A percentile compares a stretch with the other conserved stretches of the same genome.
Conservation (phyloP, 345 rosid genomes). For the Acer saccharum region DNA sequence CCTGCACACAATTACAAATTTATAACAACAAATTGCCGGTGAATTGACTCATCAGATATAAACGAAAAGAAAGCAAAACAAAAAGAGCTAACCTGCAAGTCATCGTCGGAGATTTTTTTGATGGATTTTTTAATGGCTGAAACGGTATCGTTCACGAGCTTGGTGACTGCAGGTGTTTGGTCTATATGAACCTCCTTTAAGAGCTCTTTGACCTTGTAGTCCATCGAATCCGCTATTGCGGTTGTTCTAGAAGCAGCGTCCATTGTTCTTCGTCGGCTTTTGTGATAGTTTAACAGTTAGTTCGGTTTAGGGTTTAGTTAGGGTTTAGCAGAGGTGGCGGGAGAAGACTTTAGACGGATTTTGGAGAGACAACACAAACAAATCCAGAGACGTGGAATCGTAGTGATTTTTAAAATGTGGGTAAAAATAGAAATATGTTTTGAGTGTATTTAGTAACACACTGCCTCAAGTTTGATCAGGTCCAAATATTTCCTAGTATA, state of each 20-base stretch:
- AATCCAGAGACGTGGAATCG: neutral
- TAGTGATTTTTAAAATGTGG: too few relatives aligned
- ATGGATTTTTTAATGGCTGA: constrained; percentile 48
- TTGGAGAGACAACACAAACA: neutral
- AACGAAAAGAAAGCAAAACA: neutral
- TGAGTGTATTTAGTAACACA: too few relatives aligned
- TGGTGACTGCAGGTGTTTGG: constrained; percentile 41
- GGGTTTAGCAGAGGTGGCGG: constrained; percentile 19
- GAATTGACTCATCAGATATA: neutral
- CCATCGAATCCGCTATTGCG: constrained; percentile 34
- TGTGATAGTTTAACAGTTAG: neutral
- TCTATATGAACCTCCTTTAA: constrained; percentile 57
- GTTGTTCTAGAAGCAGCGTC: neutral
- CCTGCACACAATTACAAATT: constrained; percentile 40
- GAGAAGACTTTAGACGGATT: neutral
- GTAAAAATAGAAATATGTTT: neutral
- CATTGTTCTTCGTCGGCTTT: constrained; percentile 21
- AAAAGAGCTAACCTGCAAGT: constrained; percentile 35
- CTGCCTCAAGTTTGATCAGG: too few relatives aligned
- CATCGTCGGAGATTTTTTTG: constrained; percentile 42
- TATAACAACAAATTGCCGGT: neutral
- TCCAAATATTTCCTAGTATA: too few relatives aligned
- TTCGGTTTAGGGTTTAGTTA: constrained; percentile 4
- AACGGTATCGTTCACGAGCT: constrained; percentile 53
- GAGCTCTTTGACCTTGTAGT: constrained; percentile 48